Evolutionary conservation across 1,139 yeast species (phyloP).

Genomic region (Entelexis sorbosivorans): DNA sequence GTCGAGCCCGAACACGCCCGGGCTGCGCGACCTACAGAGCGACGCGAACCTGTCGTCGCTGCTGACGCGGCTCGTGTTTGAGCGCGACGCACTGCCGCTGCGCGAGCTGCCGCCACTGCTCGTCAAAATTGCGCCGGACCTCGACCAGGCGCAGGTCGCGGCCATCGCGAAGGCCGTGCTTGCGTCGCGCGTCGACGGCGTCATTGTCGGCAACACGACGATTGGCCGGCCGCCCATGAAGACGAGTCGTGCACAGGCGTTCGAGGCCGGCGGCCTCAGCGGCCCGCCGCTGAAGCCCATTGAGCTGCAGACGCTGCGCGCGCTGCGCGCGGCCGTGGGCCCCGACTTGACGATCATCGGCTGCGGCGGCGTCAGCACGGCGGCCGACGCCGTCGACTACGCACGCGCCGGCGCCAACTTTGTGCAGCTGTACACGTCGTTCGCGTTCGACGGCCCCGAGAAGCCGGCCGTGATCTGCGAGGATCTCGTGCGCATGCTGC

Average conservation of each 20-base stretch:
- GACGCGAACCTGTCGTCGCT: slow-evolving; percentile 61
- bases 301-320: slow-evolving; percentile 56
- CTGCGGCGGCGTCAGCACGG: slow-evolving; percentile 84
- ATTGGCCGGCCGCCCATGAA: slow-evolving; percentile 44
- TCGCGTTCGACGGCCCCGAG: slow-evolving; percentile 91
- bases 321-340: slow-evolving; percentile 65
- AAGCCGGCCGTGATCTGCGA: slow-evolving; percentile 66
- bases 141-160: slow-evolving; percentile 66
- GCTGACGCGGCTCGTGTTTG: slow-evolving; percentile 40
- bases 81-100: slow-evolving; percentile 29
- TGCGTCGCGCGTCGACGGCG: slow-evolving; percentile 73
- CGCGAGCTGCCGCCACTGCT: slow-evolving; percentile 46
- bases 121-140: slow-evolving; percentile 90
- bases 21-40: slow-evolving; percentile 73
- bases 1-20: slow-evolving; percentile 96
- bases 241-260: slow-evolving; percentile 40
- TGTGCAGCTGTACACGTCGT: slow-evolving; percentile 76
- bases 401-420: slow-evolving; percentile 90
- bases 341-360: slow-evolving; percentile 68
- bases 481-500: slow-evolving; percentile 57
- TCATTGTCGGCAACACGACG: slow-evolving; percentile 85
- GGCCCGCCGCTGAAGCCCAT: slow-evolving; percentile 85
- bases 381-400: slow-evolving; percentile 80
- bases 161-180: slow-evolving; percentile 78
- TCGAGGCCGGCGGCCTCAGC: slow-evolving; percentile 76